A percentile compares a stretch with the other conserved stretches of the same genome.
Evolutionary conservation across 495 filamentous ascomycete species (phyloP).

Genomic region (Aspergillus leporis): DNA sequence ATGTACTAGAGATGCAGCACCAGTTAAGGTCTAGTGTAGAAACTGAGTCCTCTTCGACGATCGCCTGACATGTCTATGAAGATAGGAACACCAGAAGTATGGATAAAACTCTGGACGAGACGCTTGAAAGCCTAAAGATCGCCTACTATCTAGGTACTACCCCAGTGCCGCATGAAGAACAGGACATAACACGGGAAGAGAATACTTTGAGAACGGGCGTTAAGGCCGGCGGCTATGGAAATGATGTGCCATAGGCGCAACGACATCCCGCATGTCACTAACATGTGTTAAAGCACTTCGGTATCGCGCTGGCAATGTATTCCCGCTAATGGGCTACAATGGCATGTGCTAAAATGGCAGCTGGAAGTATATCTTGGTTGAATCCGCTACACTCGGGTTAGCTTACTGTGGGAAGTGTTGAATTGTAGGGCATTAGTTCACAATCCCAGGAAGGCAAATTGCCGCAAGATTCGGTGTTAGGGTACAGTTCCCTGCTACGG

Average conservation of each 20-base stretch:
- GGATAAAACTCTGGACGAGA: slow-evolving; percentile 46
- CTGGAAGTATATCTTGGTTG: slow-evolving; percentile 37
- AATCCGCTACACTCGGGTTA: slow-evolving; percentile 36
- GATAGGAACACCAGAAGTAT: slow-evolving; percentile 29
- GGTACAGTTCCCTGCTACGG: slow-evolving; percentile 43
- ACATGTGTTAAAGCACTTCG: slow-evolving; percentile 17
- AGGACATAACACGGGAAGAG: too few species aligned
- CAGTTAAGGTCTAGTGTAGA: slow-evolving; percentile 30
- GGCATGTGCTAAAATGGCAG: slow-evolving; percentile 37
- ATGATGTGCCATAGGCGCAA: slow-evolving; percentile 32
- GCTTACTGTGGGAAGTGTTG: not conserved
- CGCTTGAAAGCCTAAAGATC: slow-evolving; percentile 75
- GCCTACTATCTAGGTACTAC: slow-evolving; percentile 65
- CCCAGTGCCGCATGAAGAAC: slow-evolving; percentile 63
- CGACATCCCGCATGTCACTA: slow-evolving; percentile 34
- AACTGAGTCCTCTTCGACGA: slow-evolving; percentile 51
- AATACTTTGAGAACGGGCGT: slow-evolving; percentile 26
- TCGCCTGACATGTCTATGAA: slow-evolving; percentile 45
- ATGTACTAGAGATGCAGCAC: too few species aligned
- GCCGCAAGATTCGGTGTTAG: slow-evolving; percentile 60
- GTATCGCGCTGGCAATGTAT: slow-evolving; percentile 25
- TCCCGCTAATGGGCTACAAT: slow-evolving; percentile 49
- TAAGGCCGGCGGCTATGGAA: not conserved
- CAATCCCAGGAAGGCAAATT: slow-evolving; percentile 59
- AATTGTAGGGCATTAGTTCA: slow-evolving; percentile 10